Base-by-base conservation (phyloP, 805 yeast species). In the Candida xyloterini region DNA sequence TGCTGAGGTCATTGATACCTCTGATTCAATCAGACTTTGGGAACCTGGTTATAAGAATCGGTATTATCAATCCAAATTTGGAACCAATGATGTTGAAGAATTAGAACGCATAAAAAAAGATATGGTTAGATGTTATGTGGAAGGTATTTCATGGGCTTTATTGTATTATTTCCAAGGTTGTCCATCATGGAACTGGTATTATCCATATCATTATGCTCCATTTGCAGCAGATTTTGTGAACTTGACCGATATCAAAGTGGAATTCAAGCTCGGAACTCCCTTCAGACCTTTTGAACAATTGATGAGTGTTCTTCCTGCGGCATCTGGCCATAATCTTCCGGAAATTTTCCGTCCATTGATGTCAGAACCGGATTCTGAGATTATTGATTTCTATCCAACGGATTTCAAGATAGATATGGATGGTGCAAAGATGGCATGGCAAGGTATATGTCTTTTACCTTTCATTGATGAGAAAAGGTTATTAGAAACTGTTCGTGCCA, bases 181-280 rank as follows among this genome's bases (percentile, higher is more conserved):
- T 65, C 95, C 96, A 0, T 91, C 98, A 0, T 93, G 99, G 99
- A 81, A 81, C 40, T 93, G 99, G 99, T 93, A 79, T 62, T 93
- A 83, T 55, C 99, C 98, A 0, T 91, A 82, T 59, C 98, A 93
- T 58, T 95, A 93, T 66, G 98, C 99, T 0, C 99, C 99, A 15
- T 90, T 93, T 71, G 98, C 97, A 0, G 74, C 82, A 5, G 99
- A 93, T 60, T 85, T 93, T 54, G 68, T 62, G 2, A 76, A 79
- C 33, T 56, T 84, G 29, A 57, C 60, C 9, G 75, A 70, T 7
- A 57, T 80, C 11, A 67, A 79, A 1, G 70, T 88, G 14, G 63
- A 66, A 22, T 87, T 90, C 55, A 70, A 71, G 8, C 44, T 47
- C 33, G 96, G 96, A 7, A 68, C 71, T 40, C 97, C 98, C 10